A percentile compares a stretch with the other conserved stretches of the same genome.
Evolutionary conservation across 345 rosid species (phyloP).

Genomic region (Rhizophora apiculata): DNA sequence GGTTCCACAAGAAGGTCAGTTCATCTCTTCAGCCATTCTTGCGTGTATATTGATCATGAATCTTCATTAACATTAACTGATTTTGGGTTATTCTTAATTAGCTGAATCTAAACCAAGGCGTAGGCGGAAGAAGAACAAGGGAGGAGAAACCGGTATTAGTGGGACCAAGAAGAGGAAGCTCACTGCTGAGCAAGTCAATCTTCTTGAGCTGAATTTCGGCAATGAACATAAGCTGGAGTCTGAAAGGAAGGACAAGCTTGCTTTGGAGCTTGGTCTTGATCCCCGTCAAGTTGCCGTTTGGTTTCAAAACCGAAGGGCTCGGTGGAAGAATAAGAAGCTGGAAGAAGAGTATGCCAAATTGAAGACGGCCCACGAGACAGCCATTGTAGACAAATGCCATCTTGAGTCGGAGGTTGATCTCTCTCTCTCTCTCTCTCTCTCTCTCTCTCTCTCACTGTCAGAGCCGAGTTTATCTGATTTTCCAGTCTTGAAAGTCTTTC

Average conservation of each 20-base stretch:
- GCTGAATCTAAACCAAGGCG: constrained; percentile 52
- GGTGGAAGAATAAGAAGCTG: constrained; percentile 87
- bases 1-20: constrained; percentile 56
- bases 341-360: constrained; percentile 69
- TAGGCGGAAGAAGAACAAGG: constrained; percentile 56
- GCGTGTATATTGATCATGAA: too few relatives aligned
- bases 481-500: too few relatives aligned
- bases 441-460: neutral
- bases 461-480: too few relatives aligned
- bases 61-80: too few relatives aligned
- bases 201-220: constrained; percentile 63
- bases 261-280: constrained; percentile 74
- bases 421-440: neutral
- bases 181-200: constrained; percentile 52
- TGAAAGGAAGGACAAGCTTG: constrained; percentile 73
- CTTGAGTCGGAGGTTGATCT: constrained; percentile 70
- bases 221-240: constrained; percentile 80
- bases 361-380: constrained; percentile 45
- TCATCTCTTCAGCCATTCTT: neutral
- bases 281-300: constrained; percentile 97
- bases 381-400: constrained; percentile 50
- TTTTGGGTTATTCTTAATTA: constrained; percentile 13
- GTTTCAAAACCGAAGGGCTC: constrained; percentile 92
- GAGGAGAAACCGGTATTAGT: constrained; percentile 26
- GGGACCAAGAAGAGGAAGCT: constrained; percentile 71